Evolutionary conservation across 1,139 yeast genomes (phyloP).

Genomic region (Hansenula anomala): DNA sequence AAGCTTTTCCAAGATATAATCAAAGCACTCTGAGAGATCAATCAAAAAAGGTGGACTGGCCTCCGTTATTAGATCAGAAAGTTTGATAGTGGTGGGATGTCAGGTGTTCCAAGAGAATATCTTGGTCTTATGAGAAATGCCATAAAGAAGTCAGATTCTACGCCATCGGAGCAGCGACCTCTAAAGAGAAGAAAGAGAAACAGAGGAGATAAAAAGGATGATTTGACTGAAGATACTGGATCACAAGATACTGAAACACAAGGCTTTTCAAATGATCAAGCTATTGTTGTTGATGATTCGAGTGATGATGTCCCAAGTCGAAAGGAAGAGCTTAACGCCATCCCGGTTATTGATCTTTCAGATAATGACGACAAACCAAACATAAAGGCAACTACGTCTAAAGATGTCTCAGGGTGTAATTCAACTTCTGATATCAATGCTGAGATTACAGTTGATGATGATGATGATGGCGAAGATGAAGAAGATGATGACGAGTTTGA

Average conservation of each 20-base stretch:
- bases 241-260: neutral
- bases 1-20: no score
- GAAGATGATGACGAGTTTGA: constrained; percentile 28
- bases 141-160: constrained; percentile 14
- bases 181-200: constrained; percentile 20
- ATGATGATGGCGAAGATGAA: constrained; percentile 14
- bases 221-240: neutral
- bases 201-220: constrained; percentile 4
- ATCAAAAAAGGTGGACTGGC: no score
- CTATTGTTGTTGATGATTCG: neutral
- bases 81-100: no score
- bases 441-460: constrained; percentile 28
- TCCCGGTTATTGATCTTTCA: constrained; percentile 6
- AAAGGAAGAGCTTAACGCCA: neutral
- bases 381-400: no score
- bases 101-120: constrained; percentile 31
- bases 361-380: constrained; percentile 1
- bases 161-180: constrained; percentile 15
- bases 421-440: constrained; percentile 33
- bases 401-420: no score
- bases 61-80: no score
- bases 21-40: no score
- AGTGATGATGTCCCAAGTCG: neutral
- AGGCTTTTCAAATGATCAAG: neutral
- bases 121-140: constrained; percentile 33